Evolutionary conservation across 2,329 filamentous ascomycete species (phyloP), one percentile per base, ranked within the genome.

Genomic region (Tothia fuscella): DNA sequence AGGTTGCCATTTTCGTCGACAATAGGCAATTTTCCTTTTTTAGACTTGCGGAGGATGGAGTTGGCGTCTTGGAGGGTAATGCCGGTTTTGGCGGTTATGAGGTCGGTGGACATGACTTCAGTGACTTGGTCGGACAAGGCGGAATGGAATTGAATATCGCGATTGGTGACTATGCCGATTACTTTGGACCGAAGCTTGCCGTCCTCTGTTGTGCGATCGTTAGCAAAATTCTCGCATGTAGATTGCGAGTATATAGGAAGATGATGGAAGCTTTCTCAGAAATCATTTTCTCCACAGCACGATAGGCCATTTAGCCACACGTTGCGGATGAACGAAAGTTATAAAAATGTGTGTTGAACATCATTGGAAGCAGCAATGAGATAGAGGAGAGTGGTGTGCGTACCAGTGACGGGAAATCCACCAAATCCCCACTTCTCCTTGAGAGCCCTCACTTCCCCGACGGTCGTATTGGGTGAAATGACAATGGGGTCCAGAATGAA

Each of bases 291-390:
- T 94, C 87, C 85, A 76, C 87, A 94, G 70, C 74, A 85, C 83
- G 75, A 74, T 78, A 69, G 74, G 73, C 24, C 25, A 31, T 40
- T 30, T 37, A 26, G 35, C 35, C 19, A 14, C 80, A 83, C 82
- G 76, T 80, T 93, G 74, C 85, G 86, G 91, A 89, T 89, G 91
- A 98, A 98, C 91, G 91, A 98, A 98, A 98, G 91, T 96, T 96
- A 95, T 82, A 76, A 69, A 34, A 60, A 56, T 63, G 63, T 74
- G 72, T 70, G 66, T 72, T 70, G 64, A 60, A 76, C 91, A 94
- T 94, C 84, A 87, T 70, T 65, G 59, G 53, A 66, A 67, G 59
- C 43, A 40, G 35, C 40, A 46, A 16, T 13, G 29, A 42, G 33
- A 20, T 46, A 44, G 42, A 46, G 29, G 48, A 49, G 45, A 46